Evolutionary conservation across 108 stramenopile genomes (phyloP).

Genomic region (Discostella stelligeroides): DNA sequence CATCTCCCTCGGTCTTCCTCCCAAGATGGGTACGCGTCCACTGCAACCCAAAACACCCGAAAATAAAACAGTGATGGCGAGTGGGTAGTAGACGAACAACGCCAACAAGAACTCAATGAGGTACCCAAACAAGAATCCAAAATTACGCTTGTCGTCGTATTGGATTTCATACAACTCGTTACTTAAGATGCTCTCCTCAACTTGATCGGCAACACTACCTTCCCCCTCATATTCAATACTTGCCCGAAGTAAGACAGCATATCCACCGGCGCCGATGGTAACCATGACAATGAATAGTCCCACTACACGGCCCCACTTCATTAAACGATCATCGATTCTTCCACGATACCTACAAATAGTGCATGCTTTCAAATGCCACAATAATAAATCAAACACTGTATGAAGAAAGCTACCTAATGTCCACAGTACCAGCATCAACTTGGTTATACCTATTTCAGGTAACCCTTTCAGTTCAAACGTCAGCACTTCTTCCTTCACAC

Average conservation of each 20-base stretch:
- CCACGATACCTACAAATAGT: constrained; percentile 46
- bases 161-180: constrained; percentile 43
- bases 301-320: constrained; percentile 40
- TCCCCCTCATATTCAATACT: constrained; percentile 43
- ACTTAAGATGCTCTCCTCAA: constrained; percentile 36
- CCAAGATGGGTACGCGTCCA: constrained; percentile 55
- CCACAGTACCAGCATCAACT: constrained; percentile 51
- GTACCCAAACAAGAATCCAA: constrained; percentile 51
- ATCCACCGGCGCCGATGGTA: constrained; percentile 37
- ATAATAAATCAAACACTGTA: constrained; percentile 40
- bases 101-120: constrained; percentile 52
- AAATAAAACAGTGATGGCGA: constrained; percentile 51
- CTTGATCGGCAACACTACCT: constrained; percentile 27
- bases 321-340: constrained; percentile 35
- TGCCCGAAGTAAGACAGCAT: constrained; percentile 47
- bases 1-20: constrained; percentile 55
- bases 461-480: constrained; percentile 25
- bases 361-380: constrained; percentile 59
- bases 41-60: constrained; percentile 54
- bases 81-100: constrained; percentile 53
- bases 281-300: constrained; percentile 42
- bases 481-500: constrained; percentile 27
- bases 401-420: constrained; percentile 53
- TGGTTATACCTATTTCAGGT: constrained; percentile 36
- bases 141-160: constrained; percentile 41